Conservation (phyloP, 1,284 basidiomycete genomes). For the Veloboletus limbatus region DNA sequence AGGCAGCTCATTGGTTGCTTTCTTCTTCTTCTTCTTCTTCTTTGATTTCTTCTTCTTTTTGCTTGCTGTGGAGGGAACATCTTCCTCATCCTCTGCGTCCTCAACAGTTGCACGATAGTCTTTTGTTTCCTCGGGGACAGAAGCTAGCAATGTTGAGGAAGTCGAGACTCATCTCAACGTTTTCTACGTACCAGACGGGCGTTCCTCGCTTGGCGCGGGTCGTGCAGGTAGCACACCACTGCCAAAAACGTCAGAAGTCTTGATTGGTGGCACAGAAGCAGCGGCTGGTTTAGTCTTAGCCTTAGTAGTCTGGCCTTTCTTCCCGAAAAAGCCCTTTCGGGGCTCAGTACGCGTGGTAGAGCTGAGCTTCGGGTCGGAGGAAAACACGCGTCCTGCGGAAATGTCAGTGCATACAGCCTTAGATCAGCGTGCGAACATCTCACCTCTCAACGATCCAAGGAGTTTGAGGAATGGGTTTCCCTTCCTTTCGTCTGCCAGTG, state of each 20-base stretch:
- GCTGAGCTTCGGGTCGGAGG: conserved; percentile 55
- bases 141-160: conserved; percentile 9
- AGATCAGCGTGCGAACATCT: conserved; percentile 7
- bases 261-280: conserved; percentile 8
- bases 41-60: conserved; percentile 71
- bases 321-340: conserved; percentile 20
- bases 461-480: conserved; percentile 73
- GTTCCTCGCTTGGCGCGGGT: conserved; percentile 12
- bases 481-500: conserved; percentile 50
- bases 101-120: conserved; percentile 55
- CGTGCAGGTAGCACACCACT: conserved; percentile 7
- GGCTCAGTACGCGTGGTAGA: conserved; percentile 37
- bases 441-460: conserved; percentile 67
- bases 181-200: conserved; percentile 15
- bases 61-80: conserved; percentile 24
- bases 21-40: conserved; percentile 77
- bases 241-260: conserved; percentile 6
- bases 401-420: conserved; percentile 2
- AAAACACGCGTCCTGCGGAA: conserved; percentile 64
- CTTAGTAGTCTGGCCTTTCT: conserved; percentile 14
- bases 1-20: conserved; percentile 34
- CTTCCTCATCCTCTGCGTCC: conserved; percentile 64
- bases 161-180: background rate
- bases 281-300: conserved; percentile 8
- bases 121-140: conserved; percentile 26